Base-by-base conservation (phyloP, 257 asterid species). In the Asclepias syriaca region DNA sequence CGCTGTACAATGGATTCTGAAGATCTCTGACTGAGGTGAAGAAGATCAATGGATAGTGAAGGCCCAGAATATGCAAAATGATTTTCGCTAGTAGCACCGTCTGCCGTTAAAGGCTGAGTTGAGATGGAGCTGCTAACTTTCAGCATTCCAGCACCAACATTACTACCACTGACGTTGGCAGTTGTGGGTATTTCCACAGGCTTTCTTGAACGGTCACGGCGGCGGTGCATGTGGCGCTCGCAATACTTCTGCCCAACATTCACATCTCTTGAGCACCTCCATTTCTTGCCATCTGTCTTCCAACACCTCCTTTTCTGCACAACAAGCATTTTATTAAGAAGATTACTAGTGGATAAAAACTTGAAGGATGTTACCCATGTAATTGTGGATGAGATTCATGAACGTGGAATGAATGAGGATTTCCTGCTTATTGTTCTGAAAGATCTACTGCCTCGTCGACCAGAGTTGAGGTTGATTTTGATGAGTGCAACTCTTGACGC, bases 121-220 rank as follows among this genome's bases (percentile, higher is more conserved):
- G 60, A 37, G 27, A 70, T 24, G 51, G 72, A 57, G 32, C 16
- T 15, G 66, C 15, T 48, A 63, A 51, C 9, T 63, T 68, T 24
- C 15, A 39, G 58, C 58, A 70, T 50, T 57, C 74, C 81, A 51
- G 40, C 22, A 1, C n/a, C 66, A 24, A 60, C 75, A 43, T 27
- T 45, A 54, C 51, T 73, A 16, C 49, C 12, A 4, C 57, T 58
- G 27, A 32, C 11, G 70, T 81, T 1, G 77, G 76, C 16, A 68
- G 89, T 69, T 63, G 92, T 86, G 91, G 96, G 85, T 78, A 13
- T 77, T 91, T 93, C 98, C 98, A 89, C 98, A 85, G 93, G 95
- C 98, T 93, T 94, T 94, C 98, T 94, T 94, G 98, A 94, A 94
- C 98, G 98, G 83, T 88, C 89, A 34, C 88, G 81, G 65, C 98